phyloP scores from a whole-genome alignment of 768 basidiomycete genomes.

The Hypholoma fasciculare region DNA sequence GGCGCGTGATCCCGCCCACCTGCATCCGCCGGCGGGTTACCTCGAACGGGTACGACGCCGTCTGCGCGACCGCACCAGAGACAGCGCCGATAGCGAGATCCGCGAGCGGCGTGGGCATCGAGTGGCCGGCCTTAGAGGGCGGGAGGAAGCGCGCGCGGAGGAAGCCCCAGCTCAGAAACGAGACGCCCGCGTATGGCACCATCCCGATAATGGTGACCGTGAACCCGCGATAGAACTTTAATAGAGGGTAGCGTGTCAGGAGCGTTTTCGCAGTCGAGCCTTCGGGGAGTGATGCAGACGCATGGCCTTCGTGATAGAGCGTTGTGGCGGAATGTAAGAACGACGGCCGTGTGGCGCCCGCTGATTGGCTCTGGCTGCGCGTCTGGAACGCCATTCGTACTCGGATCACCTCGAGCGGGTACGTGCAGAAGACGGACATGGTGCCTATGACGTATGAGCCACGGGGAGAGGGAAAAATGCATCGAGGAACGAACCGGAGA shows the following conservation, averaged over 20 bases:
- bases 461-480: background rate
- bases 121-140: constrained; percentile 33
- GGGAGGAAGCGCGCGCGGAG: constrained; percentile 62
- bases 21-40: constrained; percentile 92
- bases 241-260: constrained; percentile 67
- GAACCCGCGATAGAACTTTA: constrained; percentile 98
- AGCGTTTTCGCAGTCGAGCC: constrained; percentile 23
- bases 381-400: constrained; percentile 95
- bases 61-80: constrained; percentile 85
- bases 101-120: constrained; percentile 44
- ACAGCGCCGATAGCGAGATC: constrained; percentile 85
- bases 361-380: constrained; percentile 25
- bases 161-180: constrained; percentile 90
- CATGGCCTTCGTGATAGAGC: constrained; percentile 70
- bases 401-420: constrained; percentile 93
- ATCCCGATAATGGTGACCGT: constrained; percentile 89
- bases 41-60: constrained; percentile 93
- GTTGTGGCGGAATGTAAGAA: constrained; percentile 55
- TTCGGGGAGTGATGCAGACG: constrained; percentile 21
- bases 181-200: constrained; percentile 93
- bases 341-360: constrained; percentile 38
- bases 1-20: constrained; percentile 82
- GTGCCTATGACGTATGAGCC: constrained; percentile 50
- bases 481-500: constrained; percentile 62
- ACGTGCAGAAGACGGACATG: constrained; percentile 87